Evolutionary conservation across 345 rosid genomes (phyloP), one percentile per base, ranked within the genome.

Genomic region (Xanthoceras sorbifolium): DNA sequence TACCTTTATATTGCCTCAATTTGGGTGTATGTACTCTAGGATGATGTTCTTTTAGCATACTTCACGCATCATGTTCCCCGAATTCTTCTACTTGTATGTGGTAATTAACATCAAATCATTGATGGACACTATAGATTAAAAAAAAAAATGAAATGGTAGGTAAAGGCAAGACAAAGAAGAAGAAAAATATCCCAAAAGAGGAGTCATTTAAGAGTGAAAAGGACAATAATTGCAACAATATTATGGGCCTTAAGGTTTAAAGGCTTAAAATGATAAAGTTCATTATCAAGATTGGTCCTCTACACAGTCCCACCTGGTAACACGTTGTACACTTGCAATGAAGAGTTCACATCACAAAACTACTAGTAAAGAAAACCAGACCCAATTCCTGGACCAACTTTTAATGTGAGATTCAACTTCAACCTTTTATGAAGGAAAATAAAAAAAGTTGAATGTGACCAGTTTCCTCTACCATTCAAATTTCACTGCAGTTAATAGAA

Each of bases 381-480:
- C 66, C 55, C 17, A 60, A 17, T 9, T 34, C 75, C 4, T 46
- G 61, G 42, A 48, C 62, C 48, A 74, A 42, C 57, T 28, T 29
- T 44, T 28, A 70, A 12, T 18, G 7, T 23, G 54, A 59, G 67
- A 36, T 40, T 59, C 75, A 22, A 46, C 5, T 34, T 54, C 75
- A 23, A 2, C 31, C 20, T 14, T 9, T n/a, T n/a, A n/a, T n/a
- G n/a, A n/a, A n/a, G 40, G 17, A 57, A 72, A 57, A 15, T 5
- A n/a, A 23, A 71, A 71, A 15, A 31, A 11, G n/a, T 59, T n/a
- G n/a, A n/a, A n/a, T n/a, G n/a, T n/a, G n/a, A n/a, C 40, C 6
- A 66, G 50, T 52, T 64, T 75, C 46, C 63, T 2, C 57, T 7
- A 67, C 78, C 59, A 76, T 11, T 32, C 66, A 42, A 68, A 54